Percentiles rank a stretch among this genome's conserved stretches.
These are phyloP conservation scores for Lindgomyces ingoldianus DNA, from an alignment of 495 filamentous ascomycete genomes.

Conservation along the genomic window DNA sequence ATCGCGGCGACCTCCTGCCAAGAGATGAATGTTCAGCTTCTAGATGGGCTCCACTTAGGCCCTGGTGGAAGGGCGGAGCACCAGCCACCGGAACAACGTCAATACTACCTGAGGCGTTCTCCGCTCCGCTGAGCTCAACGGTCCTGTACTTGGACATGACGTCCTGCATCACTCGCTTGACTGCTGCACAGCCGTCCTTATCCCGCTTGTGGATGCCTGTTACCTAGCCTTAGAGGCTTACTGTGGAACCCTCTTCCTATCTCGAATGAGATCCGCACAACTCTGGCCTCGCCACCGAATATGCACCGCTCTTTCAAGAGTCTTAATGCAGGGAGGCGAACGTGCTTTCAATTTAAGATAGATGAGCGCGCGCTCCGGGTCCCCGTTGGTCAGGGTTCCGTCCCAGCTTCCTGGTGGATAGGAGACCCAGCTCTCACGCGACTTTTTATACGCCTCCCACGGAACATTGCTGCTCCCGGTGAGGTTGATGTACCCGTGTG, in stretches of 20 bases:
- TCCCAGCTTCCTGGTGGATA: background rate
- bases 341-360: conserved; percentile 5
- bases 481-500: conserved; percentile 28
- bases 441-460: conserved; percentile 15
- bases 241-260: background rate
- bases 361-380: conserved; percentile 15
- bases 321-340: background rate
- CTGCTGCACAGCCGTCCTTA: background rate
- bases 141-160: background rate
- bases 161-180: background rate
- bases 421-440: conserved; percentile 13
- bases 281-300: background rate
- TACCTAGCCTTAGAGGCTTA: background rate
- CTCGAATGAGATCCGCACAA: background rate
- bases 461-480: background rate
- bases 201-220: background rate
- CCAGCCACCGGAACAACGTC: background rate
- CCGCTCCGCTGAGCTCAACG: background rate
- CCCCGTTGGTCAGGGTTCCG: conserved; percentile 17
- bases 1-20: background rate
- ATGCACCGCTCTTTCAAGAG: background rate
- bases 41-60: background rate
- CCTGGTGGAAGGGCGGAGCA: background rate
- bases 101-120: background rate
- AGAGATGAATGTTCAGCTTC: background rate